Evolutionary conservation across 1,284 basidiomycete species (phyloP).

Genomic region (Pyrrhoderma lamaoense): DNA sequence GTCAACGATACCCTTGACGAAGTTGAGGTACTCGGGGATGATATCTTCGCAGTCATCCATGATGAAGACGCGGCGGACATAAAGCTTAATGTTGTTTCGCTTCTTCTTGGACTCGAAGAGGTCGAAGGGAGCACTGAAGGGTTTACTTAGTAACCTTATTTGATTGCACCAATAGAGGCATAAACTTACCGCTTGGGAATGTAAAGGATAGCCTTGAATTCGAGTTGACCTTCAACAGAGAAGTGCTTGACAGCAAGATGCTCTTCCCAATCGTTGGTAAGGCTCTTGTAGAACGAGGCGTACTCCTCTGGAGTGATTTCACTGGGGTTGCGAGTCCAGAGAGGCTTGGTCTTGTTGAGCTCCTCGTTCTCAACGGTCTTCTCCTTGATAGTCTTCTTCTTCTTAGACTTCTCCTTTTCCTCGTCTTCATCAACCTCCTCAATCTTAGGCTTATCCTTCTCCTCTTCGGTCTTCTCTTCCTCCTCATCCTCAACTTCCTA

Average conservation of each 20-base stretch:
- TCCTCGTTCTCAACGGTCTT: constrained; percentile 88
- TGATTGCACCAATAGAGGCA: constrained; percentile 7
- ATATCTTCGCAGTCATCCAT: constrained; percentile 99
- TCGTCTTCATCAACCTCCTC: constrained; percentile 77
- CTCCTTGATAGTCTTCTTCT: constrained; percentile 98
- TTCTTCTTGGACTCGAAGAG: constrained; percentile 99
- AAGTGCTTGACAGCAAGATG: constrained; percentile 99
- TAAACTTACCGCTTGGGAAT: constrained; percentile 82
- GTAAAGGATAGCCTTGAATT: constrained; percentile 99
- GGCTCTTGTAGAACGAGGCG: constrained; percentile 96
- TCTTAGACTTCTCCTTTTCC: constrained; percentile 85
- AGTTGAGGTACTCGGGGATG: constrained; percentile 99
- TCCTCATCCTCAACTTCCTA: constrained; percentile 87
- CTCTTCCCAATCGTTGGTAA: constrained; percentile 99
- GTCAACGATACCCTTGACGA: constrained; percentile 99
- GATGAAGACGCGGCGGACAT: constrained; percentile 99
- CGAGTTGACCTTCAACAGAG: constrained; percentile 99
- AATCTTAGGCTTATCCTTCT: constrained; percentile 64
- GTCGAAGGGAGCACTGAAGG: constrained; percentile 85
- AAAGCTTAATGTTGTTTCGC: constrained; percentile 99
- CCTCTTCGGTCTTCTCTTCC: constrained; percentile 68
- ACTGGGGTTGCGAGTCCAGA: constrained; percentile 97
- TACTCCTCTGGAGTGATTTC: constrained; percentile 96
- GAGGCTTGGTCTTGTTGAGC: constrained; percentile 99
- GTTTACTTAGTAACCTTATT: constrained; percentile 18